Base-by-base conservation (phyloP, 257 asterid species). In the Primulina tabacum region DNA sequence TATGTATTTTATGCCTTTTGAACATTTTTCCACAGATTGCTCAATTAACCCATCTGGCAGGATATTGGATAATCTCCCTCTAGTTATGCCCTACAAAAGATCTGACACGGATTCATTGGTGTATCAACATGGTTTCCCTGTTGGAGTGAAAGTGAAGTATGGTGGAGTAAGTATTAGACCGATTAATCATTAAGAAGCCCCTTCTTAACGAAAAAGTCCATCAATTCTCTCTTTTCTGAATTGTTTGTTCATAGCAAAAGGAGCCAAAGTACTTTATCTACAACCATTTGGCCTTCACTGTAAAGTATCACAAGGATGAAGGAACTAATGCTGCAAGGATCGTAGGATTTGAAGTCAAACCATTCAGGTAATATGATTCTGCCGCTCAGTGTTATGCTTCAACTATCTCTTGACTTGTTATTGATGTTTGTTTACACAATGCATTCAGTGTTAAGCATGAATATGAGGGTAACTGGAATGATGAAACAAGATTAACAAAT, bases 61-160 rank as follows among this genome's bases (percentile, higher is more conserved):
- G 97, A 91, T 91, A 69, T 83, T 91, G 84, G 97, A 91, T 79
- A 91, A 91, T 79, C 96, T 91, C 53, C 96, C 97, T 60, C 89
- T 91, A 60, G 96, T 91, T 72, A 78, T 85, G 82, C 97, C 97
- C 63, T 85, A 73, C 8, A 86, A 77, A 61, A 79, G 91, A 77
- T 66, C 82, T 57, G 90, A 86, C 12, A 77, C 67, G 66, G 89
- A 80, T n/a, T 63, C 88, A 69, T 68, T 77, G 73, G 67, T 81
- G 40, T 90, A 87, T 77, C 96, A 90, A 76, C 96, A 89, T 61
- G 97, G 97, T 56, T 87, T 77, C 74, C 82, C 75, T 76, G 89
- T 91, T 79, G 96, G 97, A 60, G 65, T 85, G 21, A 91, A 83
- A 82, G 89, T 89, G 43, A 88, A 77, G 35, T 89, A 91, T 76